These are phyloP conservation scores for Trametes gibbosa DNA, from an alignment of 768 basidiomycete genomes.

Conservation along the genomic window DNA sequence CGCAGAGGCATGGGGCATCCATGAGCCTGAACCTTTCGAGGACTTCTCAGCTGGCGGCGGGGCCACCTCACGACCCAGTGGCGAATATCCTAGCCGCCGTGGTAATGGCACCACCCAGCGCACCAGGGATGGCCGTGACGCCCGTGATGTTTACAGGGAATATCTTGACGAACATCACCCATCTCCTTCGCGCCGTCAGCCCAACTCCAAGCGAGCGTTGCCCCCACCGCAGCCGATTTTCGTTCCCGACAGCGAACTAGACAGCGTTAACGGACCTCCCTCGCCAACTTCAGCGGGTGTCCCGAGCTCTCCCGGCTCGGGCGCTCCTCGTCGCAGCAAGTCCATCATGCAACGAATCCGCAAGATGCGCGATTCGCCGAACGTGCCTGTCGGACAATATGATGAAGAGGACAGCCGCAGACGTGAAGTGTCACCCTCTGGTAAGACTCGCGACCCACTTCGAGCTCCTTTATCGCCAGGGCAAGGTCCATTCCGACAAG, in stretches of 20 bases:
- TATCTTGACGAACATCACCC: constrained; percentile 40
- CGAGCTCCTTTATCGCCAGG: constrained; percentile 3
- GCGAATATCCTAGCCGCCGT: constrained; percentile 56
- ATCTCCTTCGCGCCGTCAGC: constrained; percentile 30
- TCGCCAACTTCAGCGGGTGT: constrained; percentile 38
- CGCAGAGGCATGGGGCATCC: constrained; percentile 91
- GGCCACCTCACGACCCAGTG: constrained; percentile 16
- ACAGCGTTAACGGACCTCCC: constrained; percentile 31
- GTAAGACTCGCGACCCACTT: constrained; percentile 29
- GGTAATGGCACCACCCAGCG: constrained; percentile 35
- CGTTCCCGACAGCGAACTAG: constrained; percentile 47
- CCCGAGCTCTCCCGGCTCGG: constrained; percentile 41
- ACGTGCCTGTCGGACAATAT: constrained; percentile 61
- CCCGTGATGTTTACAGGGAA: constrained; percentile 45
- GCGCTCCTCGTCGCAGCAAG: constrained; percentile 62
- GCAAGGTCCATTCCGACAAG: constrained; percentile 42
- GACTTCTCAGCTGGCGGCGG: constrained; percentile 87
- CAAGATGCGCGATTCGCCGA: constrained; percentile 84
- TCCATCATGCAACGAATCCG: constrained; percentile 87
- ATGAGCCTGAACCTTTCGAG: constrained; percentile 88
- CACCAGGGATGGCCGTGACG: constrained; percentile 50
- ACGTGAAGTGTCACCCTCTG: constrained; percentile 40
- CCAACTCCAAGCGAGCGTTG: constrained; percentile 49
- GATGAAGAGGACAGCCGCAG: constrained; percentile 43
- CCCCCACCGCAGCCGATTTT: constrained; percentile 87